Evolutionary conservation across 306 rosid species (phyloP), one percentile per base, ranked within the genome.

Genomic region (Trichosanthes truncata): DNA sequence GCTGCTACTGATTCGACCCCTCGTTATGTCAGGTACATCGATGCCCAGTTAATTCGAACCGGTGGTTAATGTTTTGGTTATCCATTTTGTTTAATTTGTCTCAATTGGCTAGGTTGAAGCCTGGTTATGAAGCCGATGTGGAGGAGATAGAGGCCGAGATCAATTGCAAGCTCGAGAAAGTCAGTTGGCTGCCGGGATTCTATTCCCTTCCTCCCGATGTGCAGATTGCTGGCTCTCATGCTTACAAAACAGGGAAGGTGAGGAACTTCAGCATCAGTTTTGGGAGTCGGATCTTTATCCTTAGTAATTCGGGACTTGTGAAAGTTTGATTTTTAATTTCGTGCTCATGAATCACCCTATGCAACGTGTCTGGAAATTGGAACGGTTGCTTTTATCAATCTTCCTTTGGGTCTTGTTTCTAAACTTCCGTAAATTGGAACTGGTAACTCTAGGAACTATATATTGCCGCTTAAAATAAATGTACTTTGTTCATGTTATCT

Each of bases 221-320:
- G 80, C 92, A 88, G 40, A 93, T 93, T 78, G 94, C 97, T 74
- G 83, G 84, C 25, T 87, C 97, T 4, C 89, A 80, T 81, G 87
- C 92, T 4, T 95, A 93, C 78, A 80, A 77, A 74, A 87, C 91
- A 82, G 99, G 97, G 41, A 95, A 90, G 90, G 99, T 91, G 31
- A 81, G 86, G 78, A 15, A 38, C 1, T 9, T 26, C 59, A 3
- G n/a, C 1, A 6, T 65, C 65, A 31, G 33, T 4, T 73, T 73
- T 46, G 41, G 59, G 26, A 43, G 12, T 29, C 3, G 6, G 17
- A 40, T 67, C 7, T 33, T 18, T 38, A 20, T 40, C 35, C 52
- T 68, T 69, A 0, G 76, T 71, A 23, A 71, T 25, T 43, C 36
- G 38, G 17, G 31, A 9, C 13, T 67, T 67, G 51, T 67, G 74